Conservation (phyloP, 2,329 filamentous ascomycete species). For the Orbilia javanica region DNA sequence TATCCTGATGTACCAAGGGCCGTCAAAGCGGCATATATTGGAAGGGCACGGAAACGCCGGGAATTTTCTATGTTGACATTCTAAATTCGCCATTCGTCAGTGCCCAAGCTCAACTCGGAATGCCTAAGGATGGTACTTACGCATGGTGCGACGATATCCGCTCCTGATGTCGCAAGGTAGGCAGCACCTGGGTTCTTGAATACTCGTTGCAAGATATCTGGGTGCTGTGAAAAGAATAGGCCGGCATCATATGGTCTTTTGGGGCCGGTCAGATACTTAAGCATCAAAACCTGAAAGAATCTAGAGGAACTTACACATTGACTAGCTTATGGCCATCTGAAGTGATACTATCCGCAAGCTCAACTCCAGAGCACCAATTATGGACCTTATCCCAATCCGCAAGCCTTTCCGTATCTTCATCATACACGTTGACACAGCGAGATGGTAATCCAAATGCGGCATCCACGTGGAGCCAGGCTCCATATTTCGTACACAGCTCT, state of each 20-base stretch:
- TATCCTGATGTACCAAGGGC: constrained; percentile 80
- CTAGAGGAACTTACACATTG: constrained; percentile 73
- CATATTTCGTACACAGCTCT: constrained; percentile 76
- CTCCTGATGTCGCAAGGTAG: constrained; percentile 71
- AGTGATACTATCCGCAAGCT: constrained; percentile 87
- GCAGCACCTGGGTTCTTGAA: constrained; percentile 88
- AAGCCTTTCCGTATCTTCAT: constrained; percentile 32
- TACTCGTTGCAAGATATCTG: constrained; percentile 72
- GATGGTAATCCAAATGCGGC: constrained; percentile 89
- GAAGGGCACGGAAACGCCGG: constrained; percentile 88
- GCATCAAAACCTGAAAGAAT: background rate
- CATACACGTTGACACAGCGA: constrained; percentile 69
- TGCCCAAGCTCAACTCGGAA: background rate
- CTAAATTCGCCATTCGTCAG: background rate
- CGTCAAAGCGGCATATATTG: constrained; percentile 83
- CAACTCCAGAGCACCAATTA: constrained; percentile 73
- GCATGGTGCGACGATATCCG: constrained; percentile 42
- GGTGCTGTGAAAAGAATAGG: constrained; percentile 82
- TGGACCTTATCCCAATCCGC: constrained; percentile 64
- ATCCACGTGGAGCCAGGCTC: constrained; percentile 89
- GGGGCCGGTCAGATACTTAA: background rate
- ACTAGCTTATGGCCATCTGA: constrained; percentile 92
- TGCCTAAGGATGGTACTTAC: constrained; percentile 6
- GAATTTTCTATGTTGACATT: constrained; percentile 94
- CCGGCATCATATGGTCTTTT: constrained; percentile 86